These are phyloP conservation scores for Amanita muscaria DNA, from an alignment of 768 basidiomycete genomes.

Conservation along the genomic window DNA sequence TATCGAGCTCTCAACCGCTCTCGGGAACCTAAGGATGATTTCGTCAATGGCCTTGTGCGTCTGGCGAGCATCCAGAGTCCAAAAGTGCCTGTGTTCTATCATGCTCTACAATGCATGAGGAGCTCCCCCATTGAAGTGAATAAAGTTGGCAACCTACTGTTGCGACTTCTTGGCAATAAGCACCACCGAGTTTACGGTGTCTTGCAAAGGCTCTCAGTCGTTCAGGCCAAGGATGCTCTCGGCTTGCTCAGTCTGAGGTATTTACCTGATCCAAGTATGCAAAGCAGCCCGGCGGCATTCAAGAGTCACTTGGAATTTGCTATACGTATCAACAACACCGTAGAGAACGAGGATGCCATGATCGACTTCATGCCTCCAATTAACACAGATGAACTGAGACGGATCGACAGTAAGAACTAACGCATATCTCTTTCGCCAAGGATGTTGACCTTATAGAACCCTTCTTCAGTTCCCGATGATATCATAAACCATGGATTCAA, in stretches of 20 bases:
- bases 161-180: background rate
- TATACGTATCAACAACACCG: constrained; percentile 1
- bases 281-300: background rate
- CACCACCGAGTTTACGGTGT: background rate
- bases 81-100: background rate
- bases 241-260: background rate
- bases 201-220: background rate
- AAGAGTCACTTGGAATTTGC: constrained; percentile 1
- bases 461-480: background rate
- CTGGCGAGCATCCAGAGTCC: background rate
- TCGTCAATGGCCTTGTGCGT: background rate
- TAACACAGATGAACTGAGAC: background rate
- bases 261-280: background rate
- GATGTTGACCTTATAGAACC: no score
- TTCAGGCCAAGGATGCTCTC: background rate
- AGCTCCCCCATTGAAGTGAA: background rate
- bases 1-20: background rate
- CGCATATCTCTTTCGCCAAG: no score
- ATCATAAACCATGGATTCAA: background rate
- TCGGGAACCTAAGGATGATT: background rate
- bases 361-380: constrained; percentile 1
- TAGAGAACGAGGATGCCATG: background rate
- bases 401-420: background rate
- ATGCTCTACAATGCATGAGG: background rate
- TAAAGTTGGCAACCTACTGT: background rate